Evolutionary conservation across 768 basidiomycete genomes (phyloP).

Genomic region (Lentinula boryana): DNA sequence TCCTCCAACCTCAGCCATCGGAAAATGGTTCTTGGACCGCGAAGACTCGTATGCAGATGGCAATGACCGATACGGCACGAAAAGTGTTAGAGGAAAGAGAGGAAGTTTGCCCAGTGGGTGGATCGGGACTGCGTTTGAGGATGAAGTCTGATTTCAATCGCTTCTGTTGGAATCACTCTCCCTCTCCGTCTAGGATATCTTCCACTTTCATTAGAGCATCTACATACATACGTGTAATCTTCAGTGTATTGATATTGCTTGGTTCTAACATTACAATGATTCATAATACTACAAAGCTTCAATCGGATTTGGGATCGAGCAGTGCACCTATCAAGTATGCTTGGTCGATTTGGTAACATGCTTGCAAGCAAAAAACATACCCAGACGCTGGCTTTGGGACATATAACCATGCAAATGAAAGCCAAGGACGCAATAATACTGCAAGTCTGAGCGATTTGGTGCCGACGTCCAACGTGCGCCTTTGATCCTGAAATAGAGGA

Average conservation of each 20-base stretch:
- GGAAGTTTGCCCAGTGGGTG: background rate
- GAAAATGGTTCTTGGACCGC: conserved; percentile 18
- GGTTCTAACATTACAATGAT: background rate
- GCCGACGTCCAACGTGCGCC: too few relatives aligned
- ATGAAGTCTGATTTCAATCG: background rate
- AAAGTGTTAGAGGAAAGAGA: background rate
- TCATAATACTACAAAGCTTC: background rate
- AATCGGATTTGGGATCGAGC: background rate
- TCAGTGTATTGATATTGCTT: background rate
- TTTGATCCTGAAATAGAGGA: too few relatives aligned
- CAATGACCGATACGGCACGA: background rate
- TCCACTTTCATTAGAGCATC: background rate
- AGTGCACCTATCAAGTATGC: too few relatives aligned
- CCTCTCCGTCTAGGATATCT: background rate
- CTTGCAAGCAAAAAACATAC: too few relatives aligned
- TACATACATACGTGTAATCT: background rate
- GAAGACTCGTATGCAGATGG: background rate
- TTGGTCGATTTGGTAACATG: too few relatives aligned
- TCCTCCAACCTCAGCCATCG: background rate
- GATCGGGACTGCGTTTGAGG: background rate
- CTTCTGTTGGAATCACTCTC: background rate
- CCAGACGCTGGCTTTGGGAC: too few relatives aligned
- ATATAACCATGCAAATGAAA: too few relatives aligned
- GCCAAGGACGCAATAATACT: too few relatives aligned
- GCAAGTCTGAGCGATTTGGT: too few relatives aligned